phyloP scores from a whole-genome alignment of 352 stramenopile species.

The Pythium brachiatum region DNA sequence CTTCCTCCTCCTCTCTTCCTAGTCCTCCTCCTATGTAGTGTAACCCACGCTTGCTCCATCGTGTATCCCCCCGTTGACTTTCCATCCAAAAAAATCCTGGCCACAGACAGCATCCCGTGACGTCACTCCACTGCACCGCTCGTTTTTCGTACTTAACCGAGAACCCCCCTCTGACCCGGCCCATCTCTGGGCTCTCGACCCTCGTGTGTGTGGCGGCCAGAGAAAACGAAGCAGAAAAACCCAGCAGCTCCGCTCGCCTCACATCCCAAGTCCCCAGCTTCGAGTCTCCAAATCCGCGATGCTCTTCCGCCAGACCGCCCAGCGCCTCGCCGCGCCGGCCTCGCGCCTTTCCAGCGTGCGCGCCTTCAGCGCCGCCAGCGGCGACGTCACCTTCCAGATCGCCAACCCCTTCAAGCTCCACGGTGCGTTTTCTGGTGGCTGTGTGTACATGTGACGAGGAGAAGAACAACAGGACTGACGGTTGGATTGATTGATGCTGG shows the following conservation, averaged over 20 bases:
- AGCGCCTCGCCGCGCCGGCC: conserved; percentile 32
- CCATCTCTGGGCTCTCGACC: conserved; percentile 10
- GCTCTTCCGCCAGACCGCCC: conserved; percentile 62
- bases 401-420: conserved; percentile 77
- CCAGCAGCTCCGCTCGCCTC: conserved; percentile 13
- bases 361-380: conserved; percentile 58
- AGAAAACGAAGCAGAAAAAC: conserved; percentile 47
- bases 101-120: not conserved
- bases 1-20: too few species aligned
- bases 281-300: conserved; percentile 22
- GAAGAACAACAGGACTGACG: not conserved
- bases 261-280: conserved; percentile 22
- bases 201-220: conserved; percentile 24
- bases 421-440: conserved; percentile 44
- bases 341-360: conserved; percentile 32
- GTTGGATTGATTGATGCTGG: not conserved
- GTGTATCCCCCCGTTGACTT: not conserved
- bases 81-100: not conserved
- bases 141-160: conserved; percentile 7
- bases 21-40: too few species aligned
- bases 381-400: conserved; percentile 74
- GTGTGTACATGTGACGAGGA: not conserved
- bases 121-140: conserved; percentile 11
- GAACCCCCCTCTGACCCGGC: conserved; percentile 7
- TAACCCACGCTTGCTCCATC: not conserved